A percentile compares a stretch with the other conserved stretches of the same genome.
These are phyloP conservation scores for Datura wrightii DNA, from an alignment of 257 asterid species.

Conservation along the genomic window DNA sequence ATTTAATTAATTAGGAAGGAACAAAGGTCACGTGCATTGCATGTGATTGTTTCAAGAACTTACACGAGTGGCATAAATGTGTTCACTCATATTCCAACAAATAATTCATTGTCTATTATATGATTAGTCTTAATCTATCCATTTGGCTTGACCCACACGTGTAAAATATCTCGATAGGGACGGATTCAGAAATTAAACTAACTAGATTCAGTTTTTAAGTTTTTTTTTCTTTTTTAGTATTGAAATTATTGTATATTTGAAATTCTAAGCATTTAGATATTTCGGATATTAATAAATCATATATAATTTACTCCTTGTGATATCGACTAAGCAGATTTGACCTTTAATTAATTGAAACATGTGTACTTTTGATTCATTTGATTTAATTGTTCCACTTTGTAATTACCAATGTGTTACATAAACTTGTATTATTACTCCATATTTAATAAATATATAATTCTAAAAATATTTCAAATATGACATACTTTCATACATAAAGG, in stretches of 20 bases:
- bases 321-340: neutral
- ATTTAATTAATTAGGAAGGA: constrained; percentile 33
- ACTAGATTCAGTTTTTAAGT: neutral
- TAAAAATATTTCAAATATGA: neutral
- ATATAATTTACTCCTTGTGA: neutral
- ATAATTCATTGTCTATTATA: constrained; percentile 29
- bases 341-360: neutral
- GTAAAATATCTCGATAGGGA: neutral
- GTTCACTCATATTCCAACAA: constrained; percentile 28
- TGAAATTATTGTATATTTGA: neutral
- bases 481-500: neutral
- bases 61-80: constrained; percentile 31
- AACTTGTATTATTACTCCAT: neutral
- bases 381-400: neutral
- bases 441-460: neutral
- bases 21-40: constrained; percentile 51
- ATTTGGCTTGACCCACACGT: constrained; percentile 42
- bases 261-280: no score
- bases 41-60: constrained; percentile 42
- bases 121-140: constrained; percentile 36
- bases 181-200: neutral
- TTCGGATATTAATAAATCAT: neutral
- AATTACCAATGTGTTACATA: no score
- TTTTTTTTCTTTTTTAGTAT: no score
- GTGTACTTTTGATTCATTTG: neutral